Percentiles rank a stretch among this genome's conserved stretches.
Conservation (phyloP, 352 stramenopile genomes). For the Thraustochytrium sp. region DNA sequence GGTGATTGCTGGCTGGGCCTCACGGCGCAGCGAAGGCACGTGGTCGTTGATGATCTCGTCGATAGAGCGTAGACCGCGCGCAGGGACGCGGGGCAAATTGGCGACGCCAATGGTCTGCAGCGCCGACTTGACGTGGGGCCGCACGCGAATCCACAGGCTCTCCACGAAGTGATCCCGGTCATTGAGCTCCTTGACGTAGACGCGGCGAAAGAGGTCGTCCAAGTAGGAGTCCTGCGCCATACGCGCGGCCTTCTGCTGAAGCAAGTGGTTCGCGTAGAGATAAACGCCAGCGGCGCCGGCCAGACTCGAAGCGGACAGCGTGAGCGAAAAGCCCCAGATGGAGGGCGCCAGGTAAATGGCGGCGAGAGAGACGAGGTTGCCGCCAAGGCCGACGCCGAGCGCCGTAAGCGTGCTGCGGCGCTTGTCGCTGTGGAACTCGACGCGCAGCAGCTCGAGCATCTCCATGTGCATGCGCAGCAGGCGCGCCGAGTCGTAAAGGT, state of each 20-base stretch:
- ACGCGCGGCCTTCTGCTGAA: conserved; percentile 75
- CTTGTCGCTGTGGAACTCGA: background rate
- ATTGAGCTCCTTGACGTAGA: conserved; percentile 87
- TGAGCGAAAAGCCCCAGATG: conserved; percentile 60
- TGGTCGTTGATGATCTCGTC: conserved; percentile 78
- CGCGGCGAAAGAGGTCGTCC: conserved; percentile 79
- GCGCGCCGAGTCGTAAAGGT: conserved; percentile 80
- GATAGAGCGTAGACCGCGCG: conserved; percentile 68
- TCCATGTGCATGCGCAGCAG: conserved; percentile 90
- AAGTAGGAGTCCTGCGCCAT: conserved; percentile 74
- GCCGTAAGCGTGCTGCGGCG: background rate
- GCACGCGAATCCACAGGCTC: conserved; percentile 82
- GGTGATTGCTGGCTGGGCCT: background rate
- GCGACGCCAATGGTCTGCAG: conserved; percentile 73
- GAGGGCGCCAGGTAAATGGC: background rate
- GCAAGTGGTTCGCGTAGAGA: conserved; percentile 76
- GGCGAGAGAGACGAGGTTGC: conserved; percentile 37
- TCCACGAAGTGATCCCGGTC: conserved; percentile 95
- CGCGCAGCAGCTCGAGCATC: conserved; percentile 49
- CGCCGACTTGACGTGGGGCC: conserved; percentile 66
- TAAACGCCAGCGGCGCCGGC: conserved; percentile 72
- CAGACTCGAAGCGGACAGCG: conserved; percentile 65
- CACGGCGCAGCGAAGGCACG: conserved; percentile 69
- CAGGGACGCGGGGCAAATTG: conserved; percentile 69
- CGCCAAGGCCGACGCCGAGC: background rate